Base-by-base conservation (phyloP, 352 stramenopile species). In the Aphanomyces invadans region DNA sequence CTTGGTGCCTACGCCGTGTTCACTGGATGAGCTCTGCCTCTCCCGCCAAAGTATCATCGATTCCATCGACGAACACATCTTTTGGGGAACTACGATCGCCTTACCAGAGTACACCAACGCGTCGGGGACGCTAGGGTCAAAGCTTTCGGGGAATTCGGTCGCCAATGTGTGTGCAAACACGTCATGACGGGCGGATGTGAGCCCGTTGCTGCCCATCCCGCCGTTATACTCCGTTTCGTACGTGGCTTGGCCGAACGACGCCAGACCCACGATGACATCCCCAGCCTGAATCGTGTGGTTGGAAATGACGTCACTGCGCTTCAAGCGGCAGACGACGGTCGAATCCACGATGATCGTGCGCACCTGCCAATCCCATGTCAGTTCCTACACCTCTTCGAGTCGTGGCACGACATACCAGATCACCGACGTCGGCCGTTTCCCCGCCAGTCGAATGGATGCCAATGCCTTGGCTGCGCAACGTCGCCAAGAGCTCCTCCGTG, bases 171-270 rank as follows among this genome's bases (percentile, higher is more conserved):
- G 74, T 38, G 63, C 17, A 42, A 77, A 77, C 3, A 77, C 68
- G 45, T 77, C 73, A 53, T 77, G 73, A 12, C 73, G 62, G 19
- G 73, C 73, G 19, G 57, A 73, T 10, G 73, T 77, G 38, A 77
- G 68, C 3, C 73, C 73, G 48, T 77, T 77, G 45, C 61, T 73
- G 31, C 73, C 73, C 70, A 77, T 77, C 55, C 73, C 73, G n/a
- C 67, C 67, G 51, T 77, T 77, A 54, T 77, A 77, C 51, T 74
- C 69, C 17, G 52, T 70, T 45, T 77, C 73, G 70, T 77, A 77
- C 25, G 66, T 62, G 15, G 73, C 71, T 74, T 77, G 71, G 9
- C 73, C 73, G 57, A 59, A 77, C 17, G 66, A 73, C 19, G 65
- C n/a, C 2, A 77, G 64, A 19, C 70, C 73, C 15, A 77, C 73